Conservation (phyloP, 116 monocot species). For the Posidonia oceanica region DNA sequence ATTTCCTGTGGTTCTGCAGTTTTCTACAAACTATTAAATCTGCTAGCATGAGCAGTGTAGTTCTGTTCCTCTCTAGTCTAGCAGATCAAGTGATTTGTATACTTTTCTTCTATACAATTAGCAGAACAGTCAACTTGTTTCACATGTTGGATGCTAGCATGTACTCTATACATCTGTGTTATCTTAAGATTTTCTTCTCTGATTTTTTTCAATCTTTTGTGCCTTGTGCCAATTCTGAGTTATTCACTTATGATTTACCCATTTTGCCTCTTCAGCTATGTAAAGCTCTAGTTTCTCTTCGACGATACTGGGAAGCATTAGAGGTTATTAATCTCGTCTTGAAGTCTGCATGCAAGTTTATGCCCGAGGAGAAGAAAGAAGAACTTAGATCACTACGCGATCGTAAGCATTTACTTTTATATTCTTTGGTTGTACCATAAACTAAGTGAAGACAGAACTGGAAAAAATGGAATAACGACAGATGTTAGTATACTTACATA, state of each 20-base stretch:
- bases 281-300: constrained; percentile 52
- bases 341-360: constrained; percentile 26
- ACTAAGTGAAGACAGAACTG: neutral
- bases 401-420: constrained; percentile 40
- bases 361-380: constrained; percentile 64
- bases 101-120: neutral
- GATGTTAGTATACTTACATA: no score
- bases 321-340: constrained; percentile 56
- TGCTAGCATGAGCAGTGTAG: no score
- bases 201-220: neutral
- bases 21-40: no score
- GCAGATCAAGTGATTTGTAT: neutral
- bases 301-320: constrained; percentile 58
- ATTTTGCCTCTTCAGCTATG: constrained; percentile 44
- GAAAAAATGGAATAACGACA: no score
- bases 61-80: no score
- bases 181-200: no score
- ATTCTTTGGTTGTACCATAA: neutral
- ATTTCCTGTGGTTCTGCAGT: no score
- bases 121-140: neutral
- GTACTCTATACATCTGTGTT: no score
- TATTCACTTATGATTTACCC: neutral
- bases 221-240: neutral
- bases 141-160: no score
- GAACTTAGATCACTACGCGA: constrained; percentile 72